Evolutionary conservation across 2,329 filamentous ascomycete species (phyloP).

Genomic region (Metarhizium rileyi): DNA sequence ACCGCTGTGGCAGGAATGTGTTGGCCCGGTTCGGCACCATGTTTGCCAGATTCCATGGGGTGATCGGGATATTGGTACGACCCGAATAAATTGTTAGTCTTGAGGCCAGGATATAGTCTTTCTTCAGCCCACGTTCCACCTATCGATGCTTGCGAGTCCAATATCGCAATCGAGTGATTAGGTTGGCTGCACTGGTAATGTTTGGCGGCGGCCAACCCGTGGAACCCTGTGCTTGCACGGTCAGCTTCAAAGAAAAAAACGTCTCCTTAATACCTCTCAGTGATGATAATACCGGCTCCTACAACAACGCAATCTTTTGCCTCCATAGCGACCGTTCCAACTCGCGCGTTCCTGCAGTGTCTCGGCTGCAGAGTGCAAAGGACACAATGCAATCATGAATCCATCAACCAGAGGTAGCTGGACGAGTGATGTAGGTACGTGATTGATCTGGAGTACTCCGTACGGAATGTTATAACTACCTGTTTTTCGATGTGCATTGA

Average conservation of each 20-base stretch:
- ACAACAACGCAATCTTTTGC: constrained; percentile 37
- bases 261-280: too few species aligned
- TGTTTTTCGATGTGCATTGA: too few species aligned
- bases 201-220: constrained; percentile 52
- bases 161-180: constrained; percentile 41
- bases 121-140: constrained; percentile 64
- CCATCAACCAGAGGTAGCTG: too few species aligned
- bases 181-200: constrained; percentile 51
- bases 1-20: constrained; percentile 38
- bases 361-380: too few species aligned
- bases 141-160: constrained; percentile 46
- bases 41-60: constrained; percentile 51
- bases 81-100: constrained; percentile 64
- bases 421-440: too few species aligned
- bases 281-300: constrained; percentile 35
- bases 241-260: not conserved
- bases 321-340: constrained; percentile 23
- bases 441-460: too few species aligned
- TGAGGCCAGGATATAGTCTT: constrained; percentile 58
- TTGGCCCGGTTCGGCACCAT: constrained; percentile 33
- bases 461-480: too few species aligned
- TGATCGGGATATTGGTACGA: constrained; percentile 68
- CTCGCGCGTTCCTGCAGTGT: too few species aligned
- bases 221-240: constrained; percentile 19
- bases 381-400: too few species aligned